Evolutionary conservation across 2,329 filamentous ascomycete genomes (phyloP).

Genomic region (Xylaria sp.): DNA sequence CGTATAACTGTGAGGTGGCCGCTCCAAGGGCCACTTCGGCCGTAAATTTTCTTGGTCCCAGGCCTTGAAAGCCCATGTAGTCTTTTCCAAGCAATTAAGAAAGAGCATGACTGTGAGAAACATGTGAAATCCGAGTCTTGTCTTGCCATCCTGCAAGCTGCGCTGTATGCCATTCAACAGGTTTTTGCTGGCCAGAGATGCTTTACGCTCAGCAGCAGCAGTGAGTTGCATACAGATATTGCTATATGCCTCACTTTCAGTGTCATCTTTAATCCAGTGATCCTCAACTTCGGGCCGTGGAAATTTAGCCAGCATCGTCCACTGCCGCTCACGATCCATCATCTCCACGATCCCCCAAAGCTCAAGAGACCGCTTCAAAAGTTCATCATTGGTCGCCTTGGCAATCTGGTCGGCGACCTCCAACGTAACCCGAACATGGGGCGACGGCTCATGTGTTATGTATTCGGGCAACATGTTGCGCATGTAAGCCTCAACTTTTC

Average conservation of each 20-base stretch:
- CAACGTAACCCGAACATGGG: conserved; percentile 69
- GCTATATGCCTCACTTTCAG: conserved; percentile 67
- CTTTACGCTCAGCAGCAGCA: conserved; percentile 72
- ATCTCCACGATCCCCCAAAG: conserved; percentile 74
- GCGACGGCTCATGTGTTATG: conserved; percentile 68
- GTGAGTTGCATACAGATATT: conserved; percentile 73
- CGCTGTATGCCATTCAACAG: conserved; percentile 71
- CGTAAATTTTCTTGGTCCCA: conserved; percentile 73
- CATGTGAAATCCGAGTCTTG: conserved; percentile 68
- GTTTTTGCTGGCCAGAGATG: conserved; percentile 67
- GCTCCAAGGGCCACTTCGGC: conserved; percentile 70
- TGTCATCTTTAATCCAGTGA: conserved; percentile 63
- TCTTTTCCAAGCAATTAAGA: conserved; percentile 74
- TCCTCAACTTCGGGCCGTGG: conserved; percentile 55
- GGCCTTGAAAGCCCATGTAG: conserved; percentile 75
- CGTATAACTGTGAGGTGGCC: conserved; percentile 66
- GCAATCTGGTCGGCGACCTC: conserved; percentile 61
- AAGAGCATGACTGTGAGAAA: conserved; percentile 72
- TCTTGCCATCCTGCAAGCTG: conserved; percentile 69
- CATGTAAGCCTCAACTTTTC: conserved; percentile 70
- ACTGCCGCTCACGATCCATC: conserved; percentile 71
- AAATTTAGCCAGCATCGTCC: conserved; percentile 65
- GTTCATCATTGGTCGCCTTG: conserved; percentile 61
- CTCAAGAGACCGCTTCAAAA: conserved; percentile 69
- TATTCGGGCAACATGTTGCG: conserved; percentile 67